A percentile compares a stretch with the other conserved stretches of the same genome.
Evolutionary conservation across 805 yeast genomes (phyloP).

Genomic region (Wickerhamomyces alni): DNA sequence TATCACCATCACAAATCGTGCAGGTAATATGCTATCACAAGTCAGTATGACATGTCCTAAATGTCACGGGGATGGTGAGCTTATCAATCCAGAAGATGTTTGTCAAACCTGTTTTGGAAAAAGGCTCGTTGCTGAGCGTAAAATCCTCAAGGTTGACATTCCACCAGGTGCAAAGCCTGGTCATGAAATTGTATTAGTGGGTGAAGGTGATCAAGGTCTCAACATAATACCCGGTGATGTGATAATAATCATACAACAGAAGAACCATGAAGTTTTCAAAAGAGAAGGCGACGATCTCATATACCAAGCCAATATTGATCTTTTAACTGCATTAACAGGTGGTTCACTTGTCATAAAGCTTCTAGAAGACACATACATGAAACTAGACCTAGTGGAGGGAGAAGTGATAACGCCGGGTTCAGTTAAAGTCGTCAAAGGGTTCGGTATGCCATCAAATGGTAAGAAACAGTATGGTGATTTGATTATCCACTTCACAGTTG

Average conservation of each 20-base stretch:
- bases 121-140: conserved; percentile 41
- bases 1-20: conserved; percentile 31
- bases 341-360: conserved; percentile 37
- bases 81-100: conserved; percentile 24
- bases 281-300: conserved; percentile 41
- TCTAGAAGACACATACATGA: conserved; percentile 30
- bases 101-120: conserved; percentile 40
- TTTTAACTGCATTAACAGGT: conserved; percentile 53
- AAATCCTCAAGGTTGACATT: conserved; percentile 45
- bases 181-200: conserved; percentile 44
- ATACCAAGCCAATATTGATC: conserved; percentile 39
- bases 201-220: conserved; percentile 61
- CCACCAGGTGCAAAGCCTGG: conserved; percentile 52
- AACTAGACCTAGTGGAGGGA: conserved; percentile 38
- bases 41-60: conserved; percentile 38
- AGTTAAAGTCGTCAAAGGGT: conserved; percentile 40
- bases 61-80: conserved; percentile 38
- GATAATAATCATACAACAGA: conserved; percentile 43
- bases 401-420: conserved; percentile 47
- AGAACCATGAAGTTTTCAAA: conserved; percentile 27
- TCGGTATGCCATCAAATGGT: conserved; percentile 59
- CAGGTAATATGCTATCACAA: conserved; percentile 40
- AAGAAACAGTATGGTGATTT: conserved; percentile 42
- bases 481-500: conserved; percentile 50
- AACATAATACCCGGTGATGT: conserved; percentile 63